Evolutionary conservation across 352 stramenopile species (phyloP), one percentile per base, ranked within the genome.

Genomic region (Phytophthora multivora): DNA sequence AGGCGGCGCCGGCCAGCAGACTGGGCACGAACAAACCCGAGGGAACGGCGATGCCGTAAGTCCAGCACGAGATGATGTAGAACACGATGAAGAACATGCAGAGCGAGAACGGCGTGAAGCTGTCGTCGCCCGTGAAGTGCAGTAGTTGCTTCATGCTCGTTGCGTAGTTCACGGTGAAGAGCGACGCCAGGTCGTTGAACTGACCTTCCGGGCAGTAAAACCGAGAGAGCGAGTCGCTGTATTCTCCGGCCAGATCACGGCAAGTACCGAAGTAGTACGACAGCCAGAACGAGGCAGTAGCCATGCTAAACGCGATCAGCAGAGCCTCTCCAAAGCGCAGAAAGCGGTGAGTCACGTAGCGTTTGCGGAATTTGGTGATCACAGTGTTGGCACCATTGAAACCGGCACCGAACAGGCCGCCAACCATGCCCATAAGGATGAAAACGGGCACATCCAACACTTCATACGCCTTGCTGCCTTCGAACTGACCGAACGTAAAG

Each of bases 11-110:
- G 8, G 88, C 80, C 19, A 99, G 75, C 13, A 99, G 78, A 45
- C 94, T 97, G 0, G 97, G 97, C 2, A 99, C 96, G 72, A 99
- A 99, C 12, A 99, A 78, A 35, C 97, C 97, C 41, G 85, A 97
- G 5, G 97, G 97, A n/a, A 99, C 94, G 3, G 95, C 88, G 56
- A 98, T 97, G 30, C 97, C 97, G 73, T 99, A 99, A 0, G 96
- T 98, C 66, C 98, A 80, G 57, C 93, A 98, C 16, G 95, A 92
- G 23, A 98, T 79, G 15, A 93, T 43, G 68, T 96, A 97, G 61
- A 98, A 99, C 15, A 97, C 92, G 10, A 93, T 67, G 76, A 99
- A 99, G 75, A 99, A 99, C 25, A 99, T 77, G 51, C 97, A 88
- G 1, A 99, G 70, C 18, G 96, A 97, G n/a, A 79, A 84, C 6